Conservation (phyloP, 768 basidiomycete genomes). For the Kwoniella mangroviensis region DNA sequence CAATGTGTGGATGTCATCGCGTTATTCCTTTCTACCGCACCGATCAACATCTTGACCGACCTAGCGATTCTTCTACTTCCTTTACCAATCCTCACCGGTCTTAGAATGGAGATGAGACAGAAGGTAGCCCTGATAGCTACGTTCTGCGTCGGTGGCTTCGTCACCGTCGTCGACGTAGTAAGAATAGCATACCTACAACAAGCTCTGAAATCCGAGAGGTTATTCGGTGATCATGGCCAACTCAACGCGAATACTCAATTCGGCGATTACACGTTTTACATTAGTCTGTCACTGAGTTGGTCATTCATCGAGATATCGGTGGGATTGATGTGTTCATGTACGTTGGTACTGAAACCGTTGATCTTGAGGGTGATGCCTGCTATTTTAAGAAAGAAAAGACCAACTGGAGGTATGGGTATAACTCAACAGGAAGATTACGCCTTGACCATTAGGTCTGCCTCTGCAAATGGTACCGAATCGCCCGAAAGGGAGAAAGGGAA, state of each 20-base stretch:
- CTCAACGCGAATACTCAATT: conserved; percentile 20
- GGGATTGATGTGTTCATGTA: conserved; percentile 52
- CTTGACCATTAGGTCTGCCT: neutral
- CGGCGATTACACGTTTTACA: conserved; percentile 45
- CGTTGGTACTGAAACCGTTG: conserved; percentile 54
- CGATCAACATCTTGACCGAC: conserved; percentile 56
- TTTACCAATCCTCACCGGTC: conserved; percentile 52
- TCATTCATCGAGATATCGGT: conserved; percentile 52
- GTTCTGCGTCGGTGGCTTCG: conserved; percentile 54
- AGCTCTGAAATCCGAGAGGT: conserved; percentile 38
- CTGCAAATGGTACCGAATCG: neutral
- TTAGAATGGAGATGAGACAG: conserved; percentile 53
- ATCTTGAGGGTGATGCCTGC: conserved; percentile 46
- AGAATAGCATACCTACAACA: conserved; percentile 54
- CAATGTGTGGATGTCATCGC: conserved; percentile 51
- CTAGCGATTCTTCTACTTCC: conserved; percentile 53
- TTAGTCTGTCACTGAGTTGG: conserved; percentile 53
- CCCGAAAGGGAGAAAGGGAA: conserved; percentile 2
- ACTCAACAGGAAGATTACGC: conserved; percentile 2
- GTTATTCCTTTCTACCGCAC: conserved; percentile 53
- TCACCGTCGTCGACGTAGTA: conserved; percentile 54
- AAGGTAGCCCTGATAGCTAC: conserved; percentile 53
- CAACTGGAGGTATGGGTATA: neutral
- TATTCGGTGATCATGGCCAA: conserved; percentile 2
- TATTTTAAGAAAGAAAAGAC: conserved; percentile 25